Percentiles rank a stretch among this genome's conserved stretches.
These are phyloP conservation scores for Narthecium ossifragum DNA, from an alignment of 106 monocot species.

Conservation along the genomic window DNA sequence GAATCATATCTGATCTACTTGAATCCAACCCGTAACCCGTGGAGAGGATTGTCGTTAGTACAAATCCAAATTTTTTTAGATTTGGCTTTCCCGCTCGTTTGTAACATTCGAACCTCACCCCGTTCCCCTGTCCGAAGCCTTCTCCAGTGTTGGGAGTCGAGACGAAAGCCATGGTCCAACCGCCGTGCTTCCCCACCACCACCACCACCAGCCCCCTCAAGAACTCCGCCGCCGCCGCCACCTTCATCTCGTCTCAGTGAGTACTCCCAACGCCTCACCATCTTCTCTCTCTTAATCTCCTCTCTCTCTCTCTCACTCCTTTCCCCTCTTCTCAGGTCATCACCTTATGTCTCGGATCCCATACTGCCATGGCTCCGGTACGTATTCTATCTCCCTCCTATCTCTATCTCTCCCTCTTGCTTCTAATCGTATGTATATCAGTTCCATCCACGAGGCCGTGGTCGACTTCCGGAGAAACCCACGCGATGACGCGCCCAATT, in stretches of 20 bases:
- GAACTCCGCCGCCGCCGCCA: background rate
- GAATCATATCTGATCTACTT: no score
- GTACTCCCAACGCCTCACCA: background rate
- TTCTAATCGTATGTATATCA: constrained; percentile 9
- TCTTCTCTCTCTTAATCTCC: background rate
- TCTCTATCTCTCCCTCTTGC: background rate
- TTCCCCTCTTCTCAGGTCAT: constrained; percentile 14
- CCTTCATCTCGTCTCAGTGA: no score
- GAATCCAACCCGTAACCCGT: no score
- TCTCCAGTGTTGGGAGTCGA: background rate
- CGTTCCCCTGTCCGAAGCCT: no score
- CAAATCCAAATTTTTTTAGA: no score
- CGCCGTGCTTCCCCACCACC: background rate
- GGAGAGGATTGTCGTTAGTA: no score
- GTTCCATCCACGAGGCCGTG: constrained; percentile 36
- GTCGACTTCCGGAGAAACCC: constrained; percentile 35
- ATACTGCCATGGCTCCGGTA: constrained; percentile 40
- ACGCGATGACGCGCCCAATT: background rate
- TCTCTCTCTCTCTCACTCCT: background rate
- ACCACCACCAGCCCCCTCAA: background rate
- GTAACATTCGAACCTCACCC: no score
- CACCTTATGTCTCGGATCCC: constrained; percentile 25
- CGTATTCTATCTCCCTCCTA: background rate
- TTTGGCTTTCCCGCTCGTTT: no score
- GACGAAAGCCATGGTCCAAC: no score